These are phyloP conservation scores for Metschnikowia arizonensis DNA, from an alignment of 805 yeast genomes.

Conservation along the genomic window DNA sequence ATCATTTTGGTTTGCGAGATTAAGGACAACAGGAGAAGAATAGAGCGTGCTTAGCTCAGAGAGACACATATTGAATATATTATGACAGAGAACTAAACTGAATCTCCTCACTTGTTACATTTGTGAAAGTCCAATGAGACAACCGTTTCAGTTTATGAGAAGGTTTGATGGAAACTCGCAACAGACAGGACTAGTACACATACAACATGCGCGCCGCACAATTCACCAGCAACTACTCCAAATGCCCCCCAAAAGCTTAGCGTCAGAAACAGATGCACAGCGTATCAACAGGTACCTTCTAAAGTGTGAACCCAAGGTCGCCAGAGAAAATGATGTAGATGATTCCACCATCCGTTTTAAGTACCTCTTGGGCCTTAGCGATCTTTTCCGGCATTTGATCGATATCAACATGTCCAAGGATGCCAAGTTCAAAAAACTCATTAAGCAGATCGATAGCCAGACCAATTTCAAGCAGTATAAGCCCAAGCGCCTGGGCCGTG, in stretches of 20 bases:
- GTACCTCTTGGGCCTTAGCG: conserved; percentile 77
- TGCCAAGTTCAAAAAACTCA: conserved; percentile 57
- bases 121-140: too few relatives aligned
- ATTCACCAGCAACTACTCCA: too few relatives aligned
- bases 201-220: too few relatives aligned
- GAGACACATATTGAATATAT: too few relatives aligned
- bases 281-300: conserved; percentile 13
- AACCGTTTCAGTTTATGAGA: too few relatives aligned
- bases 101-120: too few relatives aligned
- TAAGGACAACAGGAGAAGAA: too few relatives aligned
- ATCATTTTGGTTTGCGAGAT: too few relatives aligned
- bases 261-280: conserved; percentile 7
- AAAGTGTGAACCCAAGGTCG: conserved; percentile 50
- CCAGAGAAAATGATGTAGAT: conserved; percentile 47
- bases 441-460: conserved; percentile 54
- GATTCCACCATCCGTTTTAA: conserved; percentile 77
- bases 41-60: too few relatives aligned
- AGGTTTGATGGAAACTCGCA: too few relatives aligned
- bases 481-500: conserved; percentile 36
- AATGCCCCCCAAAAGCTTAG: background rate
- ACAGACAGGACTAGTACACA: too few relatives aligned
- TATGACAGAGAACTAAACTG: too few relatives aligned
- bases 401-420: conserved; percentile 78
- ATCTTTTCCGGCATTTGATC: conserved; percentile 82
- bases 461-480: conserved; percentile 33